These are phyloP conservation scores for Xylaria intraflava DNA, from an alignment of 495 filamentous ascomycete genomes.

Conservation along the genomic window DNA sequence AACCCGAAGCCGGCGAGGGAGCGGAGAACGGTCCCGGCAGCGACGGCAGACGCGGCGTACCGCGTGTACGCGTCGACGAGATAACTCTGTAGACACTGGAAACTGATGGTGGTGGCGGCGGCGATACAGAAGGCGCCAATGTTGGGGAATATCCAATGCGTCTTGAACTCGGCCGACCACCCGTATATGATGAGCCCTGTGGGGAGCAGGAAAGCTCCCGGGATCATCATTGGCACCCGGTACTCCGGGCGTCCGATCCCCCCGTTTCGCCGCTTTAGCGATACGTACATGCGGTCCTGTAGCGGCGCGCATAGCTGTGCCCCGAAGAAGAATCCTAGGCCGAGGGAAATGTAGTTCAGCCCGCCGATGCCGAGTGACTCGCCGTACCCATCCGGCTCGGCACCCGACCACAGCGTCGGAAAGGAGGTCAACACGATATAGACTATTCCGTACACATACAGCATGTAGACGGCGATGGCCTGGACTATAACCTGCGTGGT, in stretches of 20 bases:
- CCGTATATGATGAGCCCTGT: constrained; percentile 65
- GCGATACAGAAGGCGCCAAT: constrained; percentile 58
- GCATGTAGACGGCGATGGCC: constrained; percentile 35
- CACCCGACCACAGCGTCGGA: constrained; percentile 52
- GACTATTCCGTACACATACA: constrained; percentile 66
- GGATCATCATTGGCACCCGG: constrained; percentile 53
- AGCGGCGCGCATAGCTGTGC: constrained; percentile 56
- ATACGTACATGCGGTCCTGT: constrained; percentile 57
- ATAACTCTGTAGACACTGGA: constrained; percentile 69
- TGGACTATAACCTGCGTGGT: constrained; percentile 56
- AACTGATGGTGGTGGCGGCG: constrained; percentile 54
- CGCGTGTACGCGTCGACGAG: constrained; percentile 70
- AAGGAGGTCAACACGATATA: constrained; percentile 69
- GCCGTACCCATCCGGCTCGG: constrained; percentile 43
- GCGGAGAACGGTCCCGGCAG: constrained; percentile 59
- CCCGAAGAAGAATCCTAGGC: constrained; percentile 61
- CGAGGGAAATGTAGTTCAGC: constrained; percentile 65
- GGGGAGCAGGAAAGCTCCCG: constrained; percentile 53
- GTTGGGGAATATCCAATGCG: constrained; percentile 68
- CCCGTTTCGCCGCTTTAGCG: constrained; percentile 53
- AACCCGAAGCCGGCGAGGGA: constrained; percentile 67
- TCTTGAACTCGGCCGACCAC: constrained; percentile 56
- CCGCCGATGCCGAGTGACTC: constrained; percentile 55
- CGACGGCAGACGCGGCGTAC: constrained; percentile 68
- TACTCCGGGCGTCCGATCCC: constrained; percentile 53